Evolutionary conservation across 306 rosid genomes (phyloP), one percentile per base, ranked within the genome.

Genomic region (Cucumis hystrix): DNA sequence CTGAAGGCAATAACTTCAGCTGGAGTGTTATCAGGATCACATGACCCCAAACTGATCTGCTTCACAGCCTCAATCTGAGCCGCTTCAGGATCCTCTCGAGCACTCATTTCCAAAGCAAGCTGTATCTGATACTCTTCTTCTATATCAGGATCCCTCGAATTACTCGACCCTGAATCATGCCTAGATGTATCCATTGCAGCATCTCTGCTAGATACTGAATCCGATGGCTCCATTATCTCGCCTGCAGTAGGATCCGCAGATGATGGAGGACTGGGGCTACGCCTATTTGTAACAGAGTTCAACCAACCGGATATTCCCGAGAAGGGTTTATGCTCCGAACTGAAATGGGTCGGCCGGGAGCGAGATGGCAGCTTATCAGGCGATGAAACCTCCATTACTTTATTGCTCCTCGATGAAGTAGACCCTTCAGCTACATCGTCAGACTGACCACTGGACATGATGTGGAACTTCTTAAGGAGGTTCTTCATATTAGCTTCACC

Each of bases 81-180:
- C 71, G 98, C 98, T 85, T 92, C 98, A 14, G 97, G 98, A 88
- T 95, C 98, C 85, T 95, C 98, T 81, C 91, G 90, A 35, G 98
- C 98, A 84, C 98, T 95, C 86, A 95, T 51, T 72, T 95, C 97
- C 75, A 92, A 86, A 79, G 98, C 98, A 75, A 95, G 28, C 40
- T 92, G 92, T 77, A 95, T 89, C 88, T 95, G 98, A 87, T 92
- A 86, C 81, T 90, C 98, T 83, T 95, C 98, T 86, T 91, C 96
- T 40, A 90, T 77, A 77, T 89, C 96, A 72, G 91, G 97, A 88
- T 92, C 97, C 87, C 84, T 90, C 3, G 96, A 88, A 79, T 78
- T 85, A 82, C 87, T 82, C 73, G 91, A 89, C 82, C 84, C 88
- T 10, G 93, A 90, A 88, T 92, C 91, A 21, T 13, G 88, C 86